Evolutionary conservation across 1,284 basidiomycete genomes (phyloP).

Genomic region (Moesziomyces sp.): DNA sequence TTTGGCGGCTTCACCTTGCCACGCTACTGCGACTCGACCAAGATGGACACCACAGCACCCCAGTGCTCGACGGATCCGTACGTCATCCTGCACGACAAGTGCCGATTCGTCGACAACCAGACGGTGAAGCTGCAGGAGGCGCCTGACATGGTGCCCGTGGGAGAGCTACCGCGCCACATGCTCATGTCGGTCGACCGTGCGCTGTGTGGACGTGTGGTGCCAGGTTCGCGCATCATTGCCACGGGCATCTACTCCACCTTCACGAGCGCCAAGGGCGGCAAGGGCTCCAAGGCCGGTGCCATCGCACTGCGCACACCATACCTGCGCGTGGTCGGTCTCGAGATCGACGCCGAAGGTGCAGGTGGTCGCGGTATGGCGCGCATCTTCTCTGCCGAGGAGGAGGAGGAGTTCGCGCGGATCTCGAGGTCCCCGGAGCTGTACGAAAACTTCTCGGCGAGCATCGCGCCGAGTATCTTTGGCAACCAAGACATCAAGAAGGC

Average conservation of each 20-base stretch:
- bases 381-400: constrained; percentile 91
- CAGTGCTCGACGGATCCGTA: constrained; percentile 96
- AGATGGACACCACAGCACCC: constrained; percentile 73
- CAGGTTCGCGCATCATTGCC: constrained; percentile 90
- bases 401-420: constrained; percentile 94
- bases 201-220: constrained; percentile 72
- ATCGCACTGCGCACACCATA: constrained; percentile 92
- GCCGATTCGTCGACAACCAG: constrained; percentile 93
- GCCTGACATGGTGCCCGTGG: constrained; percentile 99
- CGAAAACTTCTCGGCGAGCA: constrained; percentile 91
- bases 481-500: constrained; percentile 98
- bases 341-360: constrained; percentile 77
- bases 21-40: constrained; percentile 59
- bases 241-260: constrained; percentile 98
- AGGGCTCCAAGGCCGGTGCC: constrained; percentile 65
- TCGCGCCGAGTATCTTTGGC: constrained; percentile 97
- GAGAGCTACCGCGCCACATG: constrained; percentile 96
- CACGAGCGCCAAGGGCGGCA: constrained; percentile 80
- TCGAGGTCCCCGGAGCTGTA: constrained; percentile 89
- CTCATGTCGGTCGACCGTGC: constrained; percentile 84
- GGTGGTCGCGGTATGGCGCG: constrained; percentile 74
- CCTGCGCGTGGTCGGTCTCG: constrained; percentile 90
- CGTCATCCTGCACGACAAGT: constrained; percentile 94
- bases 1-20: constrained; percentile 78
- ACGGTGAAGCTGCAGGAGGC: constrained; percentile 97